These are phyloP conservation scores for Cercospora janseana DNA, from an alignment of 2,329 filamentous ascomycete species.

Conservation along the genomic window DNA sequence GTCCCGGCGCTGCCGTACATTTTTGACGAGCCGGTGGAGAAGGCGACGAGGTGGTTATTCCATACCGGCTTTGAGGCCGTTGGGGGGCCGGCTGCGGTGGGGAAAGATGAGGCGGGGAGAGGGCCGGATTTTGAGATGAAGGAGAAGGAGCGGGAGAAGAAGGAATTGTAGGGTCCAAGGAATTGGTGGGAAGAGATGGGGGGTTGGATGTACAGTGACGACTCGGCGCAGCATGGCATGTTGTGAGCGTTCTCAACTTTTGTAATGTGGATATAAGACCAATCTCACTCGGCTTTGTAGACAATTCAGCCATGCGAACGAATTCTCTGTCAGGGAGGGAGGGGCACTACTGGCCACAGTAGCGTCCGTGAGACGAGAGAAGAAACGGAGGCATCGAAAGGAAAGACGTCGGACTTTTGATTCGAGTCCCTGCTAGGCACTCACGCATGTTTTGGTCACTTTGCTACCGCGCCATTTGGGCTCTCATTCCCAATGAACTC, in stretches of 20 bases:
- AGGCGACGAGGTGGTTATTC: constrained; percentile 86
- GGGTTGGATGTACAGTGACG: not conserved
- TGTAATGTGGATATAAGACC: constrained; percentile 1
- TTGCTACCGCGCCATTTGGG: too few relatives aligned
- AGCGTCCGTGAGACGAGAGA: too few relatives aligned
- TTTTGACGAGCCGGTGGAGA: constrained; percentile 90
- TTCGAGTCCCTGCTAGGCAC: too few relatives aligned
- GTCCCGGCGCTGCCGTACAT: constrained; percentile 81
- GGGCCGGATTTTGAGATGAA: constrained; percentile 21
- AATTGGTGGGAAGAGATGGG: not conserved
- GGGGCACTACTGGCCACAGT: too few relatives aligned
- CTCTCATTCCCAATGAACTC: not conserved
- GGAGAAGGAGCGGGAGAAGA: constrained; percentile 10
- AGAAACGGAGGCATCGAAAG: too few relatives aligned
- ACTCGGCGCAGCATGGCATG: not conserved
- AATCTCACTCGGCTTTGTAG: not conserved
- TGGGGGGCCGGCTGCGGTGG: constrained; percentile 62
- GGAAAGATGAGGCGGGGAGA: constrained; percentile 41
- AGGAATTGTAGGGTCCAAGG: not conserved
- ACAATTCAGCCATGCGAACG: too few relatives aligned
- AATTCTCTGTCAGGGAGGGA: too few relatives aligned
- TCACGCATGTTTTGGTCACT: too few relatives aligned
- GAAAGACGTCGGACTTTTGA: too few relatives aligned
- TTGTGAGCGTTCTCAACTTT: not conserved
- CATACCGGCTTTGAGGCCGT: constrained; percentile 74